phyloP scores from a whole-genome alignment of 2,329 filamentous ascomycete species.

The Trichothecium sympodiale region DNA sequence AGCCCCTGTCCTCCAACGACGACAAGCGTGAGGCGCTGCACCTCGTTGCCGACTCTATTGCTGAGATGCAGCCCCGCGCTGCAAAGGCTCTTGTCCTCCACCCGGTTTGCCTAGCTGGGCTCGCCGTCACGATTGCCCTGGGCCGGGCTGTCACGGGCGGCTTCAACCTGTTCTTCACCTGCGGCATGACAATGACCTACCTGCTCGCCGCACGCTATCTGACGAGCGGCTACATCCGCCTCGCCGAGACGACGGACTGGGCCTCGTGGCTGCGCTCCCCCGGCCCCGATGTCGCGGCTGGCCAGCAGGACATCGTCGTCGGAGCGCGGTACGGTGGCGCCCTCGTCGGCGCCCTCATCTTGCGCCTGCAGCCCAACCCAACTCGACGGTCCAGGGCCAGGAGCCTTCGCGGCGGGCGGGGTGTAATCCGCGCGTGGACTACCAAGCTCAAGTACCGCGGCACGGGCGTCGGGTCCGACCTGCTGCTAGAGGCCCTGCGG shows the following conservation, averaged over 20 bases:
- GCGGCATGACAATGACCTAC: slow-evolving; percentile 51
- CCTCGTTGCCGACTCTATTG: slow-evolving; percentile 70
- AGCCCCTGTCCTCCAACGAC: slow-evolving; percentile 37
- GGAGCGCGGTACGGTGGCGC: slow-evolving; percentile 57
- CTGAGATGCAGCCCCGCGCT: slow-evolving; percentile 66
- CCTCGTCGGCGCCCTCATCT: slow-evolving; percentile 59
- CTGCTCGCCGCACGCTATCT: slow-evolving; percentile 50
- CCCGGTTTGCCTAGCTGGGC: slow-evolving; percentile 38
- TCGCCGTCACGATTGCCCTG: slow-evolving; percentile 29
- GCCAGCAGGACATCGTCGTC: slow-evolving; percentile 45
- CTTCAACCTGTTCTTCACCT: slow-evolving; percentile 37
- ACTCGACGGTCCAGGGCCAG: slow-evolving; percentile 23
- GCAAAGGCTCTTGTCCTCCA: slow-evolving; percentile 53
- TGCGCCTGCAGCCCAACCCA: slow-evolving; percentile 46
- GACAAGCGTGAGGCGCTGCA: slow-evolving; percentile 59
- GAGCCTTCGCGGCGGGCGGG: slow-evolving; percentile 46
- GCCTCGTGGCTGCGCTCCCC: slow-evolving; percentile 45
- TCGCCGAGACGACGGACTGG: slow-evolving; percentile 51
- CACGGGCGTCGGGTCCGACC: slow-evolving; percentile 58
- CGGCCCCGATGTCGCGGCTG: slow-evolving; percentile 10
- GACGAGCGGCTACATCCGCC: slow-evolving; percentile 49
- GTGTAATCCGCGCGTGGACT: slow-evolving; percentile 74
- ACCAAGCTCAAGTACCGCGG: slow-evolving; percentile 58
- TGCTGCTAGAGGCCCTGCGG: slow-evolving; percentile 63
- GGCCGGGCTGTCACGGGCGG: neutral